Evolutionary conservation across 2,329 filamentous ascomycete species (phyloP).

Genomic region (Zymoseptoria pseudotritici): DNA sequence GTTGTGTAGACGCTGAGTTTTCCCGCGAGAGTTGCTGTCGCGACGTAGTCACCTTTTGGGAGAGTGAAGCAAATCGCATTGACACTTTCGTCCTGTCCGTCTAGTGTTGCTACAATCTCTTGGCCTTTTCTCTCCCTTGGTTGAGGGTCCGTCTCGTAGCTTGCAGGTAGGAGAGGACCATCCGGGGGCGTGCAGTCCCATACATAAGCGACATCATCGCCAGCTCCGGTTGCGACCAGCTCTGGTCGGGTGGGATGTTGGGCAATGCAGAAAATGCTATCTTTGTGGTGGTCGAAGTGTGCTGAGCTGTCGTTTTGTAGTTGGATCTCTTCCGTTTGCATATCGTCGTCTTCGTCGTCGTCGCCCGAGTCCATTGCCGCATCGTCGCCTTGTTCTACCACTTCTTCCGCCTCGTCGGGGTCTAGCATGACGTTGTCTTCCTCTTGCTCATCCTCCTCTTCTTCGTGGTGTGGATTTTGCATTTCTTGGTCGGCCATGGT

Average conservation of each 20-base stretch:
- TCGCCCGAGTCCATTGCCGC: slow-evolving; percentile 76
- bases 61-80: slow-evolving; percentile 79
- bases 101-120: slow-evolving; percentile 61
- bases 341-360: slow-evolving; percentile 49
- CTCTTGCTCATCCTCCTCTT: slow-evolving; percentile 45
- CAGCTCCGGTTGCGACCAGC: slow-evolving; percentile 81
- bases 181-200: slow-evolving; percentile 63
- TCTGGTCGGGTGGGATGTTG: slow-evolving; percentile 75
- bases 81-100: slow-evolving; percentile 89
- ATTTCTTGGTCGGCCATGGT: slow-evolving; percentile 16
- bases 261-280: slow-evolving; percentile 90
- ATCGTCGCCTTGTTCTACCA: slow-evolving; percentile 53
- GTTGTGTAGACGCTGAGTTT: slow-evolving; percentile 54
- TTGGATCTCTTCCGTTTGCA: slow-evolving; percentile 59
- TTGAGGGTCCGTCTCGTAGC: slow-evolving; percentile 62
- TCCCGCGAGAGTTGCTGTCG: slow-evolving; percentile 85
- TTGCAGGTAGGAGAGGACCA: slow-evolving; percentile 63
- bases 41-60: slow-evolving; percentile 72
- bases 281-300: slow-evolving; percentile 83
- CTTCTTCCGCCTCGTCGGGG: slow-evolving; percentile 71
- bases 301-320: slow-evolving; percentile 88
- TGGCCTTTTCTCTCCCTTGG: slow-evolving; percentile 53
- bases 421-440: slow-evolving; percentile 67
- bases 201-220: slow-evolving; percentile 78
- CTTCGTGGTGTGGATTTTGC: slow-evolving; percentile 11